A percentile compares a stretch with the other conserved stretches of the same genome.
These are phyloP conservation scores for Fusarium poae DNA, from an alignment of 2,329 filamentous ascomycete species.

Conservation along the genomic window DNA sequence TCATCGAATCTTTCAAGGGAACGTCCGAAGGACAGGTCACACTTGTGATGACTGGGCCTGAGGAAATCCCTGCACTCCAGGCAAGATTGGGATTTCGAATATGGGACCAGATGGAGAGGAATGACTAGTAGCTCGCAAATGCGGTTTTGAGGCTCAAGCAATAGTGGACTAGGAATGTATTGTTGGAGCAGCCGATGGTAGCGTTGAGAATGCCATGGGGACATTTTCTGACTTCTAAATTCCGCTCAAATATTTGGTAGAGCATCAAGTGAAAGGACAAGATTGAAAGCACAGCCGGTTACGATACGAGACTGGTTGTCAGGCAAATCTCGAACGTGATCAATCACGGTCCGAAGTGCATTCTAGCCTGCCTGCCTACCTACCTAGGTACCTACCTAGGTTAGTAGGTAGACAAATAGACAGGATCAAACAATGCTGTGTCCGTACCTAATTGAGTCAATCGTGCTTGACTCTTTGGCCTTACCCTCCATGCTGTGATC, in stretches of 20 bases:
- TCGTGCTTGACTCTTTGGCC: too few relatives aligned
- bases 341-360: neutral
- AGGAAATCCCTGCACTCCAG: neutral
- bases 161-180: neutral
- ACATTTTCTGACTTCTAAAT: neutral
- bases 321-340: neutral
- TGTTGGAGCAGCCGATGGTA: too few relatives aligned
- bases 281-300: neutral
- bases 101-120: too few relatives aligned
- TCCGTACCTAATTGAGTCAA: too few relatives aligned
- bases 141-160: neutral
- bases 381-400: too few relatives aligned
- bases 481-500: too few relatives aligned
- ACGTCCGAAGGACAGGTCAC: neutral
- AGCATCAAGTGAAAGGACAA: neutral
- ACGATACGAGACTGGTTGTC: neutral
- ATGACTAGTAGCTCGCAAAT: too few relatives aligned
- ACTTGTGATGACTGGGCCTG: too few relatives aligned
- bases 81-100: neutral
- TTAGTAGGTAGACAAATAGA: too few relatives aligned
- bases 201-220: neutral
- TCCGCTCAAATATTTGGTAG: neutral
- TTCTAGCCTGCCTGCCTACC: too few relatives aligned
- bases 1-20: neutral
- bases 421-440: too few relatives aligned